These are phyloP conservation scores for Phyllachora maydis DNA, from an alignment of 2,329 filamentous ascomycete genomes.

Conservation along the genomic window DNA sequence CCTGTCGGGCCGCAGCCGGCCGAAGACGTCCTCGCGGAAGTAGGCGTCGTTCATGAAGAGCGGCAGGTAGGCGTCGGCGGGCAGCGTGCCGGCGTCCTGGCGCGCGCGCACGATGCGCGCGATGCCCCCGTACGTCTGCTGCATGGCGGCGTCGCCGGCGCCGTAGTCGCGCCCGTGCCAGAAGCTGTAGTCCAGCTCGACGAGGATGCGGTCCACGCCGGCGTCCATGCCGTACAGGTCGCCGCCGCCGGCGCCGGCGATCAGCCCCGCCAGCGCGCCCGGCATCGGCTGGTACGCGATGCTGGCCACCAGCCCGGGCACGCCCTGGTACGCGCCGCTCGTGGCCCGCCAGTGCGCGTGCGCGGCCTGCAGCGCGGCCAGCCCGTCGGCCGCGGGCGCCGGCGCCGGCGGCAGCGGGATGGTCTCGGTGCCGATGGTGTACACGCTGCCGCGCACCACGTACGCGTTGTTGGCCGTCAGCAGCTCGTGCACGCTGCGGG, in stretches of 20 bases:
- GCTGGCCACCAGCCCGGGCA: conserved; percentile 4
- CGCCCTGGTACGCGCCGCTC: conserved; percentile 1
- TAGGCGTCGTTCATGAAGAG: conserved; percentile 22
- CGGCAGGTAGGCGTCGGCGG: conserved; percentile 16
- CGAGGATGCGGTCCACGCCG: conserved; percentile 16
- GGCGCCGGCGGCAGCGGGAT: conserved; percentile 7
- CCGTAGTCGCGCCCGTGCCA: conserved; percentile 8
- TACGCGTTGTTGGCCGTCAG: conserved; percentile 6
- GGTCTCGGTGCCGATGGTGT: conserved; percentile 8
- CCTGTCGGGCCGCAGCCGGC: conserved; percentile 14
- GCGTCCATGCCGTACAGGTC: conserved; percentile 19
- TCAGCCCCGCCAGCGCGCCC: conserved; percentile 12
- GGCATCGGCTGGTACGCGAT: conserved; percentile 12
- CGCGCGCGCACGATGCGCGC: conserved; percentile 9
- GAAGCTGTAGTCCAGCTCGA: conserved; percentile 22
- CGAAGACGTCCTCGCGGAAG: conserved; percentile 19
- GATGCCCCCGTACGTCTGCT: conserved; percentile 14
- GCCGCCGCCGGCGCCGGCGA: conserved; percentile 12
- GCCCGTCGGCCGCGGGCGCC: conserved; percentile 1
- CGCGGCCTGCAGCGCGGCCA: conserved; percentile 3
- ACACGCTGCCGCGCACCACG: conserved; percentile 5
- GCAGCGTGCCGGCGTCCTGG: conserved; percentile 12
- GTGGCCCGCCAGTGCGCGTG: conserved; percentile 7
- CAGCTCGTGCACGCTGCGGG: conserved; percentile 8
- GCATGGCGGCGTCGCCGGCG: conserved; percentile 14